Evolutionary conservation across 2,329 filamentous ascomycete species (phyloP).

Genomic region (Fusarium sp.): DNA sequence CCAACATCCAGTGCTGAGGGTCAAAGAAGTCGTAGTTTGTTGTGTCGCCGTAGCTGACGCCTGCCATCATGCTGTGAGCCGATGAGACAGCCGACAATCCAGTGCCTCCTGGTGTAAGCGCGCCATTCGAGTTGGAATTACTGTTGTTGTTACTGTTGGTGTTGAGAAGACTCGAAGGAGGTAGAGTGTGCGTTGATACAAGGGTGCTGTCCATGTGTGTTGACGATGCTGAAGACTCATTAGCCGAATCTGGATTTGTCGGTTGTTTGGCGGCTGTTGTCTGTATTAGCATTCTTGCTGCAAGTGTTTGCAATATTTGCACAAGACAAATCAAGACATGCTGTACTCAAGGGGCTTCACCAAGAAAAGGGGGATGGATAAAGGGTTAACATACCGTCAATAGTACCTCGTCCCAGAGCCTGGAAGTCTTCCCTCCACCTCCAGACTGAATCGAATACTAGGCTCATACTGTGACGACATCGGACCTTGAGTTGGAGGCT

Average conservation of each 20-base stretch:
- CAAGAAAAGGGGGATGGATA: constrained; percentile 34
- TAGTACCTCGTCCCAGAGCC: constrained; percentile 76
- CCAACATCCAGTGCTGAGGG: constrained; percentile 93
- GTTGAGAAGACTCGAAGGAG: constrained; percentile 63
- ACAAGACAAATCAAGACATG: constrained; percentile 46
- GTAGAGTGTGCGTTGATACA: constrained; percentile 59
- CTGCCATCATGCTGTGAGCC: constrained; percentile 63
- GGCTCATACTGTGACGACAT: constrained; percentile 86
- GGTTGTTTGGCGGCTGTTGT: constrained; percentile 82
- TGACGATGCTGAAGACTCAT: constrained; percentile 79
- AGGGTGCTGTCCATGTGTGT: constrained; percentile 75
- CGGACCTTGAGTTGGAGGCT: constrained; percentile 85
- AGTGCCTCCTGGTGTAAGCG: constrained; percentile 66
- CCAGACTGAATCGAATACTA: constrained; percentile 89
- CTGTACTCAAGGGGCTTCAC: constrained; percentile 41
- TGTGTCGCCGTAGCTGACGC: constrained; percentile 74
- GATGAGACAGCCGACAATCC: constrained; percentile 60
- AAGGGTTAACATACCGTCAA: constrained; percentile 74
- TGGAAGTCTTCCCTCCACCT: constrained; percentile 87
- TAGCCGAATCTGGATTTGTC: constrained; percentile 85
- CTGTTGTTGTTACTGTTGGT: constrained; percentile 18
- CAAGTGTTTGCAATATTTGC: constrained; percentile 33
- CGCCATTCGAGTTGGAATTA: constrained; percentile 60
- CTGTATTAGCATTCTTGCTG: constrained; percentile 41
- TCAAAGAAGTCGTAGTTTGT: constrained; percentile 91